These are phyloP conservation scores for Citrullus colocynthis DNA, from an alignment of 306 rosid species.

Conservation along the genomic window DNA sequence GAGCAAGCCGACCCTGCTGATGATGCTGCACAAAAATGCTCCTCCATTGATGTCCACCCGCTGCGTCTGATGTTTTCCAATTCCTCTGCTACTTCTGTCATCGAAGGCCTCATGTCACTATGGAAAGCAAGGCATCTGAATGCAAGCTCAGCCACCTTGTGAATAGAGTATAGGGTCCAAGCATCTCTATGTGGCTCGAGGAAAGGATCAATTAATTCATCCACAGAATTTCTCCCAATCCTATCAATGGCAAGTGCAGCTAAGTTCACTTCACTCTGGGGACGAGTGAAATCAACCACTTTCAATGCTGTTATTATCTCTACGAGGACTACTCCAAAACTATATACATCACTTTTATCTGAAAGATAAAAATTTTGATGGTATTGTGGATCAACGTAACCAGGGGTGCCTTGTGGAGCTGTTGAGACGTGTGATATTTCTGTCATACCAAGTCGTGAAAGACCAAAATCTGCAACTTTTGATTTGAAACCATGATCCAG, in stretches of 20 bases:
- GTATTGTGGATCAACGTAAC: constrained; percentile 95
- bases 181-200: constrained; percentile 92
- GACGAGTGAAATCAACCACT: constrained; percentile 85
- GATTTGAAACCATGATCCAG: constrained; percentile 70
- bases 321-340: constrained; percentile 84
- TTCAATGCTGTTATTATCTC: constrained; percentile 90
- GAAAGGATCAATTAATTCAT: constrained; percentile 77
- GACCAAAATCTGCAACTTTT: constrained; percentile 96
- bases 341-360: constrained; percentile 91
- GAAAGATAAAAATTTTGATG: constrained; percentile 95
- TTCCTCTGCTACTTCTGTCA: constrained; percentile 94
- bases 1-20: constrained; percentile 54
- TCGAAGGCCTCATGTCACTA: constrained; percentile 83
- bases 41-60: constrained; percentile 78
- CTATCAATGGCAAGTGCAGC: constrained; percentile 96
- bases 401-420: constrained; percentile 98
- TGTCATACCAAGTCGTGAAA: constrained; percentile 80
- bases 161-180: constrained; percentile 81
- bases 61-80: constrained; percentile 57
- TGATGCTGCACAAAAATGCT: constrained; percentile 38
- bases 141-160: constrained; percentile 92
- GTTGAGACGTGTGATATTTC: constrained; percentile 88
- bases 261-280: constrained; percentile 64
- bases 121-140: constrained; percentile 96
- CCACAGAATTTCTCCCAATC: constrained; percentile 68